phyloP scores from a whole-genome alignment of 768 basidiomycete genomes.

The Xerocomellus chrysenteron region DNA sequence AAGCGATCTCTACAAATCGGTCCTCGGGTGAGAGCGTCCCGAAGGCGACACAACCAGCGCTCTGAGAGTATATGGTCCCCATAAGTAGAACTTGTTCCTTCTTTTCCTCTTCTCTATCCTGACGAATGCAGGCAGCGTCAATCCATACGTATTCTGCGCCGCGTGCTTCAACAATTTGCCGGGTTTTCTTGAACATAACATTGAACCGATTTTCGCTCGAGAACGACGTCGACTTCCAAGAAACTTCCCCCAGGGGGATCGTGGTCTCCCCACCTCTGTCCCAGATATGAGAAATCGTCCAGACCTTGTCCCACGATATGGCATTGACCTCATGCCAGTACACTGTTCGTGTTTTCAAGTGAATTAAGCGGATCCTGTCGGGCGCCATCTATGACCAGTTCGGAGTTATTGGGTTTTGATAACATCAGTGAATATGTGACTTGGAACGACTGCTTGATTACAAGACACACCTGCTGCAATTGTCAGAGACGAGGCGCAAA shows the following conservation, averaged over 20 bases:
- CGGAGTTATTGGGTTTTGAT: neutral
- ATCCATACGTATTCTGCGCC: constrained; percentile 10
- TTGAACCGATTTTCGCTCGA: constrained; percentile 7
- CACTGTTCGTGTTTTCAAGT: neutral
- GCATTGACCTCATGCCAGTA: neutral
- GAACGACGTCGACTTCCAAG: constrained; percentile 4
- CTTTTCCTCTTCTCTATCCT: neutral
- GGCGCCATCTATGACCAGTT: neutral
- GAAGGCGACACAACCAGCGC: constrained; percentile 11
- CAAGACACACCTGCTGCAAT: neutral
- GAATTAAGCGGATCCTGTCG: neutral
- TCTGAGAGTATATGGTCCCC: constrained; percentile 4
- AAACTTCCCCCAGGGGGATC: constrained; percentile 1
- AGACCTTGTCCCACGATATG: constrained; percentile 3
- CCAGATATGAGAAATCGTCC: constrained; percentile 12
- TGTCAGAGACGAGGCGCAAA: too few relatives aligned
- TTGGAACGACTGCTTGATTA: neutral
- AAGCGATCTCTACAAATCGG: neutral
- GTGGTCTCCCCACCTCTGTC: neutral
- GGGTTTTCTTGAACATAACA: neutral
- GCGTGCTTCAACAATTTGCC: neutral
- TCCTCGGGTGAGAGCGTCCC: neutral
- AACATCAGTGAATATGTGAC: neutral
- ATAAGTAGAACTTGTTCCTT: constrained; percentile 6
- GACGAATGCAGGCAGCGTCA: constrained; percentile 10